phyloP scores from a whole-genome alignment of 345 rosid genomes.

The Corymbia maculata region DNA sequence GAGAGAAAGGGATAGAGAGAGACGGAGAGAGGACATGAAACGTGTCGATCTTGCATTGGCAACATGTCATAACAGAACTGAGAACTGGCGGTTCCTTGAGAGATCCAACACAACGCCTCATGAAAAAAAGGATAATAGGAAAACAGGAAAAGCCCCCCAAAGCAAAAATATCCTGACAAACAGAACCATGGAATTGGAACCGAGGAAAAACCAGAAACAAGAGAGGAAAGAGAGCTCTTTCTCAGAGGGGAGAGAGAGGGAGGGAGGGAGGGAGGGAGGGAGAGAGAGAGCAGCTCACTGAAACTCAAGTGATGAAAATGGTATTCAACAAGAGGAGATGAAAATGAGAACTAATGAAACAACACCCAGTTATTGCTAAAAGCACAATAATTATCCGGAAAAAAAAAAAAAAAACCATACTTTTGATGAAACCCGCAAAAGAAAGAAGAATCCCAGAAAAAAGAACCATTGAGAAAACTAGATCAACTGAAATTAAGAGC shows the following conservation, averaged over 20 bases:
- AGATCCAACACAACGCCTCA: neutral
- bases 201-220: neutral
- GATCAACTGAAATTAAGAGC: neutral
- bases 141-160: neutral
- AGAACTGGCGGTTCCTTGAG: neutral
- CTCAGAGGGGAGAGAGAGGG: neutral
- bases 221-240: neutral
- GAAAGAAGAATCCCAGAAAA: neutral
- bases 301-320: neutral
- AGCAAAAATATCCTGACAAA: neutral
- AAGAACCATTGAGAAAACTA: neutral
- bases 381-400: neutral
- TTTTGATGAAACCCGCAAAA: neutral
- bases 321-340: neutral
- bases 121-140: neutral
- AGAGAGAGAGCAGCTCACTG: neutral
- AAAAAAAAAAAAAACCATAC: neutral
- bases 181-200: neutral
- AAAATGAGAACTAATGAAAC: neutral
- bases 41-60: neutral
- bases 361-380: neutral
- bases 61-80: neutral
- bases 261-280: neutral
- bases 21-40: neutral
- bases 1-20: neutral